These are phyloP conservation scores for Asclepias syriaca DNA, from an alignment of 257 asterid species.

Conservation along the genomic window DNA sequence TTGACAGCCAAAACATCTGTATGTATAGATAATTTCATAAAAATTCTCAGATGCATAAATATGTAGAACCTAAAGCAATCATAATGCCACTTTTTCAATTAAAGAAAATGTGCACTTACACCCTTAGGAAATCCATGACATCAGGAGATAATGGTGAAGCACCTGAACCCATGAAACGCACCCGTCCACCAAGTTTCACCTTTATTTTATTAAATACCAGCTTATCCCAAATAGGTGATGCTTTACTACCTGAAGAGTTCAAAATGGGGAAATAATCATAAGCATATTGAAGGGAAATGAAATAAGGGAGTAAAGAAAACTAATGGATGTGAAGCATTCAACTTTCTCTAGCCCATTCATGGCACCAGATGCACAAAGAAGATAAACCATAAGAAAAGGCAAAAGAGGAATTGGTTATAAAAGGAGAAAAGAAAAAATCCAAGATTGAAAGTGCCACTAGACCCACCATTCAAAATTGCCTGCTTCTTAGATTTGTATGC, in stretches of 20 bases:
- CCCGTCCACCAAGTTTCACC: slow-evolving; percentile 90
- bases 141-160: slow-evolving; percentile 99
- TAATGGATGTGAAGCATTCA: neutral
- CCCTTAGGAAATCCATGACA: slow-evolving; percentile 86
- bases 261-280: neutral
- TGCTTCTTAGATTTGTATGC: slow-evolving; percentile 91
- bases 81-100: neutral
- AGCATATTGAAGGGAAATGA: neutral
- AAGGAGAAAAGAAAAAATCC: neutral
- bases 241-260: slow-evolving; percentile 56
- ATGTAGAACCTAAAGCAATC: neutral
- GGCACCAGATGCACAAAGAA: neutral
- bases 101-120: slow-evolving; percentile 48
- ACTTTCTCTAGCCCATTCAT: neutral
- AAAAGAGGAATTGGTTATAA: neutral
- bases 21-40: slow-evolving; percentile 6
- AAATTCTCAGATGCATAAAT: neutral
- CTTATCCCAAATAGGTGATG: slow-evolving; percentile 97
- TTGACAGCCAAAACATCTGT: slow-evolving; percentile 86
- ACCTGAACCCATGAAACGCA: slow-evolving; percentile 87
- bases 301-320: neutral
- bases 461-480: slow-evolving; percentile 80
- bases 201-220: slow-evolving; percentile 92
- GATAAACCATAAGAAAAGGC: neutral
- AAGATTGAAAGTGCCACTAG: slow-evolving; percentile 7